Base-by-base conservation (phyloP, 306 rosid species). In the Vigna mungo region DNA sequence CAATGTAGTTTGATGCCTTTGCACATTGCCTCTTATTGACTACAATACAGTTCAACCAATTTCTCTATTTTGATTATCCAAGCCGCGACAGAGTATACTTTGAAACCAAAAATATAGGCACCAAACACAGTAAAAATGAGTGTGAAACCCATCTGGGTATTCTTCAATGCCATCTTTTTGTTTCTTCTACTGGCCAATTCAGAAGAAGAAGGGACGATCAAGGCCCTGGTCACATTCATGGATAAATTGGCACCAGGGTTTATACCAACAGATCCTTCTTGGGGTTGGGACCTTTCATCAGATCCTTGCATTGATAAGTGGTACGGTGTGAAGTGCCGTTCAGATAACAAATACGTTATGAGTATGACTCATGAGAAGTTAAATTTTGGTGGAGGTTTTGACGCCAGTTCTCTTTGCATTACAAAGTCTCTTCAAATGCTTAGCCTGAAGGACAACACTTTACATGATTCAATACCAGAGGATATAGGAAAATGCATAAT, bases 201-300 rank as follows among this genome's bases (percentile, higher is more conserved):
- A 30, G 89, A 81, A 23, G 86, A 88, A 61, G 72, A 67, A 32
- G 82, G 63, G 14, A 89, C 84, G 82, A 84, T 61, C 75, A 76
- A 75, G 47, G 85, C 77, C 6, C 51, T 92, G 4, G 78, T 87
- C 41, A 82, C 54, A 9, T 84, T 92, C 88, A 87, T 92, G 95
- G 72, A 74, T n/a, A 88, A 92, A 23, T 88, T 92, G 69, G 72
- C 81, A 17, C 89, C 85, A 52, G 74, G 52, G 30, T 81, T 73
- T 77, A 58, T 46, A 8, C 52, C 34, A 32, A 74, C 48, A 80
- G 63, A 64, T 64, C 21, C 32, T 30, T 82, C 18, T 3, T 82
- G 75, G 86, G 96, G 96, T 56, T 90, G 96, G 93, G 87, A 82
- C 78, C 78, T 82, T 59, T 48, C 74, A 39, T 82, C 93, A 43